Evolutionary conservation across 2,329 filamentous ascomycete species (phyloP).

Genomic region (Colletotrichum sp.): DNA sequence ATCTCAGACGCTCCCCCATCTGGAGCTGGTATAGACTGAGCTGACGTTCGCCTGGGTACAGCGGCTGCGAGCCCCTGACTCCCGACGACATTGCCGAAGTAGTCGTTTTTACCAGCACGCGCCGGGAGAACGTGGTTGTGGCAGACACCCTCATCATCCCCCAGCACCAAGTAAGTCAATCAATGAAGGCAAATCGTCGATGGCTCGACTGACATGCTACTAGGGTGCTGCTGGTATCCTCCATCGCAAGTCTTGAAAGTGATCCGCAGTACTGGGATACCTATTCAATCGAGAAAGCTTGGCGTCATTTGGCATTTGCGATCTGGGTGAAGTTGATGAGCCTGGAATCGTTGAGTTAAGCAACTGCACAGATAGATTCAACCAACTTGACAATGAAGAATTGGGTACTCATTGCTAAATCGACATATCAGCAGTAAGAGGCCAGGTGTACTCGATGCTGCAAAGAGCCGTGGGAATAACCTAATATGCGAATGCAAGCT

Average conservation of each 20-base stretch:
- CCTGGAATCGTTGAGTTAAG: neutral
- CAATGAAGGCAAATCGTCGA: neutral
- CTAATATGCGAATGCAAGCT: neutral
- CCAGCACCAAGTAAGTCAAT: constrained; percentile 78
- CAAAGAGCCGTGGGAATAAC: neutral
- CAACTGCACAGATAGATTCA: neutral
- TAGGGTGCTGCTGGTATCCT: constrained; percentile 36
- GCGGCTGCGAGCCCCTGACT: constrained; percentile 81
- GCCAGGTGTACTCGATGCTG: neutral
- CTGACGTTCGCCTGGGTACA: constrained; percentile 32
- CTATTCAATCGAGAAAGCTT: neutral
- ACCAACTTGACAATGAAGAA: neutral
- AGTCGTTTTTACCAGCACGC: constrained; percentile 82
- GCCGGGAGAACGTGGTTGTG: constrained; percentile 88
- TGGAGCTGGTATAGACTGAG: neutral
- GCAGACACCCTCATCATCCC: constrained; percentile 89
- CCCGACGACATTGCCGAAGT: constrained; percentile 92
- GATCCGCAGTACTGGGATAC: no score
- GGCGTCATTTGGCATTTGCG: neutral
- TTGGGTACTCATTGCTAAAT: neutral
- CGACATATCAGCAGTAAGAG: neutral
- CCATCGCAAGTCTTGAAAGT: constrained; percentile 29
- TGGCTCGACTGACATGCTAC: neutral
- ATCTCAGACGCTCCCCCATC: neutral
- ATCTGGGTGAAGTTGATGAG: neutral